Base-by-base conservation (phyloP, 352 stramenopile genomes). In the Halophytophthora batemanensis region DNA sequence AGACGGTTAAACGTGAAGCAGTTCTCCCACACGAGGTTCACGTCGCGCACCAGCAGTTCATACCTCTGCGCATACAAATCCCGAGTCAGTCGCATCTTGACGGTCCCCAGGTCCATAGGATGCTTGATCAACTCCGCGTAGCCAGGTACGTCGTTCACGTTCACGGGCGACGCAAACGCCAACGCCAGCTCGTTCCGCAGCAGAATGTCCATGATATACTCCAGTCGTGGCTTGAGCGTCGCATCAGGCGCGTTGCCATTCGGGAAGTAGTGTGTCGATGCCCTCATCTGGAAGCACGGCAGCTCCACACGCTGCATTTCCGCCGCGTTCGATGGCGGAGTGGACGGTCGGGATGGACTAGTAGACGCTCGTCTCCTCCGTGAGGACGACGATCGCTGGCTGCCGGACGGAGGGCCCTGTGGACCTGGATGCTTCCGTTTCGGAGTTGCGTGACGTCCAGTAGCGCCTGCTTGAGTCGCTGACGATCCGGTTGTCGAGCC, bases 41-140 rank as follows among this genome's bases (percentile, higher is more conserved):
- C 71, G 43, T 95, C 82, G 2, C 57, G 64, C n/a, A 79, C 50
- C 2, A 90, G 50, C 18, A 77, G 67, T 28, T 86, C 61, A 15
- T 73, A 78, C 3, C 68, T 71, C 25, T 79, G 53, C 23, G 87
- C 67, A 48, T 93, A 92, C 37, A 70, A 77, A 1, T 80, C 80
- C 13, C 69, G 61, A 10, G 28, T 56, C 28, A 98, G 68, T 17
- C 90, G 85, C 23, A 74, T 68, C 18, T 80, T 84, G 34, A 98
- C 77, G 21, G 94, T 98, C 5, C 81, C 81, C 4, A 98, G 61
- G 61, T 98, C 93, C 86, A 98, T 97, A 15, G 90, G 87, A 6
- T 77, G 38, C 42, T 82, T 84, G 50, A 95, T 75, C 22, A 95
- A 43, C 33, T 78, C 64, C 2, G 56, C 48, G 48, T 95, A 95